phyloP scores from a whole-genome alignment of 2,329 filamentous ascomycete genomes.

The Exophiala xenobiotica region DNA sequence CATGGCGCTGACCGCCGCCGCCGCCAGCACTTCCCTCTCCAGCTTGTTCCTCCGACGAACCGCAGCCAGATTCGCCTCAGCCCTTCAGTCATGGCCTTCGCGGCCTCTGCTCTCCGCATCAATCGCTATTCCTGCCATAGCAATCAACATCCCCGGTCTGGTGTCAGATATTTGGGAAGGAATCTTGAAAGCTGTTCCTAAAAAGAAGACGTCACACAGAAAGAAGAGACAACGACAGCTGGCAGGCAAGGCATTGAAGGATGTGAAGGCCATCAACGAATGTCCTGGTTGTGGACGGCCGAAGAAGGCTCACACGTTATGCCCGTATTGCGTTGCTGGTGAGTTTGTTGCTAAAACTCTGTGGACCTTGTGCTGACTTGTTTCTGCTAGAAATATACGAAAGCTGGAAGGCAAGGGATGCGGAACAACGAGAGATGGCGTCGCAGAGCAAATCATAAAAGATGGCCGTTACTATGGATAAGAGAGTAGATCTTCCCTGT shows the following conservation, averaged over 20 bases:
- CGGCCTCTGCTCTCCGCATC: slow-evolving; percentile 56
- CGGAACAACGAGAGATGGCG: slow-evolving; percentile 11
- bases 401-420: slow-evolving; percentile 19
- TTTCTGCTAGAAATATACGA: slow-evolving; percentile 20
- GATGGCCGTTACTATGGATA: too few species aligned
- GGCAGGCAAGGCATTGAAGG: slow-evolving; percentile 92
- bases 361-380: neutral
- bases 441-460: slow-evolving; percentile 2
- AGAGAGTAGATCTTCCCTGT: too few species aligned
- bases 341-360: slow-evolving; percentile 29
- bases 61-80: slow-evolving; percentile 31
- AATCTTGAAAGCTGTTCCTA: slow-evolving; percentile 86
- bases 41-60: slow-evolving; percentile 22
- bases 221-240: slow-evolving; percentile 92
- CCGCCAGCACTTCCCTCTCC: slow-evolving; percentile 25
- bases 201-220: slow-evolving; percentile 98
- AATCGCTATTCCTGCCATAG: slow-evolving; percentile 60
- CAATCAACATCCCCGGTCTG: slow-evolving; percentile 63
- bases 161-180: slow-evolving; percentile 88
- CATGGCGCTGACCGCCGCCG: slow-evolving; percentile 35
- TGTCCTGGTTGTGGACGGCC: slow-evolving; percentile 84
- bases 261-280: slow-evolving; percentile 80
- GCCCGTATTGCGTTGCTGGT: slow-evolving; percentile 84
- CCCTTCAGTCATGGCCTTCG: slow-evolving; percentile 38
- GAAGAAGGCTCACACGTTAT: slow-evolving; percentile 87